Evolutionary conservation across 2,329 filamentous ascomycete species (phyloP), one percentile per base, ranked within the genome.

Genomic region (Cladorrhinum sp.): DNA sequence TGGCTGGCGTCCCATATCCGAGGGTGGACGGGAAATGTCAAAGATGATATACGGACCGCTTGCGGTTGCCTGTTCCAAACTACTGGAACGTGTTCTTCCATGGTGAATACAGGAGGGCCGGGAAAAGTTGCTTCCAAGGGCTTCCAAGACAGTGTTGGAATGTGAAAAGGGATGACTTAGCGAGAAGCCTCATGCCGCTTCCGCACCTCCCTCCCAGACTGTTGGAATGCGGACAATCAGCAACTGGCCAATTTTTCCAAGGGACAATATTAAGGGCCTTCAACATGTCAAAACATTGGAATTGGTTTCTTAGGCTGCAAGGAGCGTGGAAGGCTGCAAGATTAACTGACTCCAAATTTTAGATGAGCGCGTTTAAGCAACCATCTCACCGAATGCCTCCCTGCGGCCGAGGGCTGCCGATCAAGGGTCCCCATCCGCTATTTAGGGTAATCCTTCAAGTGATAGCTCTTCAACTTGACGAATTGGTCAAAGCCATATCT

Each of bases 401-500:
- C 59, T 65, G 62, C 62, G 55, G 48, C 54, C 23, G 61, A 49
- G n/a, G 12, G 50, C 30, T 36, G 58, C 55, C 39, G 55, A 28
- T 53, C 59, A 54, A 36, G 50, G 42, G 50, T 39, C 33, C 54
- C 26, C 49, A 51, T 14, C 14, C 28, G 51, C 65, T 79, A 86
- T 76, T 86, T 87, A 50, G 85, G 85, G 70, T 87, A 86, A 65
- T 96, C 86, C 79, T 97, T 97, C 73, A 97, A 74, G 75, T 98
- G 94, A 75, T 89, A 96, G 80, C 91, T 96, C 87, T 97, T 97
- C 70, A 96, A 82, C 82, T 95, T 96, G 72, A 96, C 89, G 73
- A 97, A 98, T 73, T 96, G 91, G 69, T 97, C 94, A 72, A 96
- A 98, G 10, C 94, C 94, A 71, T 93, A 96, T 69, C 80, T 87